A percentile compares a stretch with the other conserved stretches of the same genome.
Evolutionary conservation across 495 filamentous ascomycete species (phyloP).

Genomic region (Bombardia bombarda): DNA sequence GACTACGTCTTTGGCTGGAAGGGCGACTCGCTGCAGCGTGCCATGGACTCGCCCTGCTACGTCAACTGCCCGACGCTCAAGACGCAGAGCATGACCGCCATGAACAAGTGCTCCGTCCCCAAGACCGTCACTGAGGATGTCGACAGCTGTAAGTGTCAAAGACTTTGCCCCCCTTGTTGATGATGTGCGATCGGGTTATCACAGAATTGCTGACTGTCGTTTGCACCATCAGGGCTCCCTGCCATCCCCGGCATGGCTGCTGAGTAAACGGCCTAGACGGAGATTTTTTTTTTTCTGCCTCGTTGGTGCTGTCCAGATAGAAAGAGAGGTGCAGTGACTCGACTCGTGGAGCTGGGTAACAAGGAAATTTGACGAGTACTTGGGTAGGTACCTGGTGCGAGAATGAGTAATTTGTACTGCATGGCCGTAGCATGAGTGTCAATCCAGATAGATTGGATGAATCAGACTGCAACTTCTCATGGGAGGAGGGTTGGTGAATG

Average conservation of each 20-base stretch:
- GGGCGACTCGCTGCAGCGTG: constrained; percentile 29
- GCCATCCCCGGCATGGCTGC: constrained; percentile 1
- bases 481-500: too few relatives aligned
- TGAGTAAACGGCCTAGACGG: too few relatives aligned
- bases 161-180: neutral
- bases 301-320: too few relatives aligned
- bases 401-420: too few relatives aligned
- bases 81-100: constrained; percentile 21
- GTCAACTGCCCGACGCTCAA: constrained; percentile 30
- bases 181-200: neutral
- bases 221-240: neutral
- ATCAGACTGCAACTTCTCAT: too few relatives aligned
- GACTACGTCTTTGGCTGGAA: constrained; percentile 38
- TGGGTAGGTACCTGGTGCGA: too few relatives aligned
- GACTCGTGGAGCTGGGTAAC: too few relatives aligned
- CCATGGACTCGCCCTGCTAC: constrained; percentile 31
- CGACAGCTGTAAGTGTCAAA: constrained; percentile 22
- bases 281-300: too few relatives aligned
- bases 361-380: too few relatives aligned
- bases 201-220: neutral
- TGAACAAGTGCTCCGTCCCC: constrained; percentile 27
- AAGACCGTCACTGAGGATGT: constrained; percentile 16
- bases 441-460: too few relatives aligned
- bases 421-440: too few relatives aligned
- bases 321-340: too few relatives aligned